These are phyloP conservation scores for Eutrema heterophyllum DNA, from an alignment of 345 rosid species.

Conservation along the genomic window DNA sequence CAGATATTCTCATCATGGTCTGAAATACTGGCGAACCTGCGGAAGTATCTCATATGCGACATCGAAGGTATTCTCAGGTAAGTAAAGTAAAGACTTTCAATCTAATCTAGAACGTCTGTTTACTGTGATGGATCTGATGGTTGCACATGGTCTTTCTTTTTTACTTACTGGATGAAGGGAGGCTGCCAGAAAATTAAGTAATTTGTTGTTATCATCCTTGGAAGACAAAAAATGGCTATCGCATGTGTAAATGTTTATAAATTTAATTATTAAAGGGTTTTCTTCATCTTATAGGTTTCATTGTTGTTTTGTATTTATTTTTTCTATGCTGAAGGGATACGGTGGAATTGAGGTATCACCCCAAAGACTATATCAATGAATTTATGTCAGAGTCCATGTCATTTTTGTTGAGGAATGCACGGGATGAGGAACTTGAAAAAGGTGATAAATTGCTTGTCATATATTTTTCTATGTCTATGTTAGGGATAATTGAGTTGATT, in stretches of 20 bases:
- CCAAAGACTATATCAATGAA: constrained; percentile 58
- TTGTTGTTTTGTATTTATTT: not conserved
- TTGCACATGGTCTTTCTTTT: not conserved
- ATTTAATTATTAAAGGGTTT: not conserved
- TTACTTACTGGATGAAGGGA: not conserved
- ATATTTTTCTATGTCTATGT: not conserved
- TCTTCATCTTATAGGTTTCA: not conserved
- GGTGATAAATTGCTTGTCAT: constrained; percentile 40
- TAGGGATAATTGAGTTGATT: not conserved
- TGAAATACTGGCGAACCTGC: constrained; percentile 58
- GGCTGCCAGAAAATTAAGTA: not conserved
- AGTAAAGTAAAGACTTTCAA: constrained; percentile 25
- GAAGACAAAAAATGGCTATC: not conserved
- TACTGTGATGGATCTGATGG: constrained; percentile 13
- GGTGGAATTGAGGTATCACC: constrained; percentile 58
- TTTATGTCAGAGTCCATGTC: constrained; percentile 75
- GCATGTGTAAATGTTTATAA: not conserved
- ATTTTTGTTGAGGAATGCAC: constrained; percentile 81
- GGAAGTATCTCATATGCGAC: constrained; percentile 55
- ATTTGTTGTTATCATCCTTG: not conserved
- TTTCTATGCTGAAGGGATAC: constrained; percentile 50
- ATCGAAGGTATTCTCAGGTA: constrained; percentile 58
- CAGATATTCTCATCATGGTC: constrained; percentile 84
- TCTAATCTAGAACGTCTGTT: not conserved
- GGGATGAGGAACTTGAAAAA: constrained; percentile 45